Evolutionary conservation across 2,329 filamentous ascomycete species (phyloP), one percentile per base, ranked within the genome.

Genomic region (Dothideomycetes sp.): DNA sequence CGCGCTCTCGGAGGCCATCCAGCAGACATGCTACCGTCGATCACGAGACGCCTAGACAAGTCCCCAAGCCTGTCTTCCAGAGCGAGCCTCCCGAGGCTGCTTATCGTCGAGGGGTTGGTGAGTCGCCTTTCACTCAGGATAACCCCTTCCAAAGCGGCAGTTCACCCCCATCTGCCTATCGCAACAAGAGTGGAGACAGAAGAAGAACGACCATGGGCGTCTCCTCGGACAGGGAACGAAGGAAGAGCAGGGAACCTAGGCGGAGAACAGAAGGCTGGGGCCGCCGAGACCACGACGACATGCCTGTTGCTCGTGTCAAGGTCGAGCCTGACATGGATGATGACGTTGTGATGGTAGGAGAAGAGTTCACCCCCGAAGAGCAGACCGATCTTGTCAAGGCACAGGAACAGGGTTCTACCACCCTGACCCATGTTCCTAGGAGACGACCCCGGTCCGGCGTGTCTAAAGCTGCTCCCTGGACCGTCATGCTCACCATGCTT

Each of bases 291-390:
- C 69, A 73, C 19, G 70, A 75, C 41, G 68, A 67, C 10, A 65
- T 77, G 22, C 68, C 76, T 1, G 55, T 74, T 30, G 59, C 68
- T 27, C 64, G 66, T 35, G 33, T 62, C 18, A 60, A 60, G 13
- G 24, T 34, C 15, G 30, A 43, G 33, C 43, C 41, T 30, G 40
- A 39, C 10, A 39, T 35, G 17, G 43, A 43, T 31, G 32, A 61
- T 64, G 60, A 68, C 13, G 65, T 71, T 39, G 46, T 47, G 10
- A 80, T 87, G 46, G 70, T 80, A 0, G 84, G 84, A 3, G 91
- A 96, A 59, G 91, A 98, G 55, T 98, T 96, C 50, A 94, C 88
- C 1, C 84, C 88, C 0, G 86, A 95, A 48, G 89, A 85, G 56
- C 83, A 88, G 61, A 67, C 85, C 11, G 84, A 87, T 48, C 65